phyloP scores from a whole-genome alignment of 345 rosid genomes.

The Gossypium herbaceum region DNA sequence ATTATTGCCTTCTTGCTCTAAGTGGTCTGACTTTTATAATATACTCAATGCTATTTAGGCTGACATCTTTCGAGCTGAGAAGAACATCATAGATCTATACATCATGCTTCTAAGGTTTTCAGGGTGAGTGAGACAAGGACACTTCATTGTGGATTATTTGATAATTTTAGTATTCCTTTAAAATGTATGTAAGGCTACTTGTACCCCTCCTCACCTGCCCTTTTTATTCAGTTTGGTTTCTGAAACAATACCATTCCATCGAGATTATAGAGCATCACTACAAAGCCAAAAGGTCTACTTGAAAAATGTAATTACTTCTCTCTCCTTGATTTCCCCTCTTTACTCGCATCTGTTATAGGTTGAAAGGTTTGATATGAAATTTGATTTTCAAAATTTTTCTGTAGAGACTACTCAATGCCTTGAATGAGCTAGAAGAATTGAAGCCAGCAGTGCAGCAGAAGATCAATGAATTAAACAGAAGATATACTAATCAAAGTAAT shows the following conservation, averaged over 20 bases:
- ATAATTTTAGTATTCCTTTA: slow-evolving; percentile 5
- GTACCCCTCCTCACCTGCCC: background rate
- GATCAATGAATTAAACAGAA: slow-evolving; percentile 51
- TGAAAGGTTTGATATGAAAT: slow-evolving; percentile 19
- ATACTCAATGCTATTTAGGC: slow-evolving; percentile 47
- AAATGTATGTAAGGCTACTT: slow-evolving; percentile 8
- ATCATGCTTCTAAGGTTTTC: slow-evolving; percentile 94
- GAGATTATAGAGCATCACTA: slow-evolving; percentile 53
- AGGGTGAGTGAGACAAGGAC: slow-evolving; percentile 58
- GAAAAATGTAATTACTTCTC: slow-evolving; percentile 49
- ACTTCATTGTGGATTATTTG: background rate
- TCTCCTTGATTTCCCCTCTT: background rate
- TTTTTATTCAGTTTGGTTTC: slow-evolving; percentile 68
- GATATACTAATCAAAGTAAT: slow-evolving; percentile 41
- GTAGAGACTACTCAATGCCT: slow-evolving; percentile 59
- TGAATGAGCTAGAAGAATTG: slow-evolving; percentile 80
- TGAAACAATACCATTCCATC: slow-evolving; percentile 92
- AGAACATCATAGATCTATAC: slow-evolving; percentile 78
- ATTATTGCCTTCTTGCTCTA: background rate
- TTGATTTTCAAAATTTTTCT: slow-evolving; percentile 24
- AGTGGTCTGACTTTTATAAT: slow-evolving; percentile 5
- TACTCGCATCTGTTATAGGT: slow-evolving; percentile 7
- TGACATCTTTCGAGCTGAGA: slow-evolving; percentile 85
- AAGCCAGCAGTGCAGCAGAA: slow-evolving; percentile 73
- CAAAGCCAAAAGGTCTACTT: slow-evolving; percentile 48